Conservation (phyloP, 129 eudicot genomes). For the Saussurea involucrata region DNA sequence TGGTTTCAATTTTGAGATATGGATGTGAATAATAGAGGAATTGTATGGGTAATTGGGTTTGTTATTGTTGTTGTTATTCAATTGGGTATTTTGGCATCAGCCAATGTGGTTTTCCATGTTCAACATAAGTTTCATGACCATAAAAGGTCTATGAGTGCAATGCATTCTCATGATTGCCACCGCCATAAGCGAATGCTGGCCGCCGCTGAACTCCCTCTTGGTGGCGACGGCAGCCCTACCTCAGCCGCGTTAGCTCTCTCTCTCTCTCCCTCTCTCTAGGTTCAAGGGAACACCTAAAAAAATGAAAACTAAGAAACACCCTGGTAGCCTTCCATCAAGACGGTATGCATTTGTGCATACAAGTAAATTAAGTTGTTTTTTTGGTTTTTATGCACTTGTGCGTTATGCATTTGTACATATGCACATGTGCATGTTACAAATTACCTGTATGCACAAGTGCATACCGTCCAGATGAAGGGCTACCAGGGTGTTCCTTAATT, state of each 20-base stretch:
- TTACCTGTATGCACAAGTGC: too few relatives aligned
- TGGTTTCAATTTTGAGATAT: conserved; percentile 11
- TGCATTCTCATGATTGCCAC: conserved; percentile 41
- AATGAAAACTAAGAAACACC: too few relatives aligned
- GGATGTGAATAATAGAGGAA: conserved; percentile 28
- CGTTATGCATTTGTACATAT: too few relatives aligned
- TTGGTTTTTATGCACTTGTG: too few relatives aligned
- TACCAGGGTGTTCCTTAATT: too few relatives aligned
- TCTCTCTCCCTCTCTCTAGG: not conserved
- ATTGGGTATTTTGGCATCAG: conserved; percentile 20
- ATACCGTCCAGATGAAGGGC: too few relatives aligned
- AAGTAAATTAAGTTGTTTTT: too few relatives aligned
- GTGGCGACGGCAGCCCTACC: conserved; percentile 70
- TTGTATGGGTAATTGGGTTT: conserved; percentile 16
- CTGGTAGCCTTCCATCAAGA: too few relatives aligned
- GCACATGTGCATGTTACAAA: too few relatives aligned
- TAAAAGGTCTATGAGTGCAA: conserved; percentile 24
- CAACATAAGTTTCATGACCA: conserved; percentile 53
- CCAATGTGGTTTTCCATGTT: conserved; percentile 59
- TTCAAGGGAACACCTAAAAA: too few relatives aligned
- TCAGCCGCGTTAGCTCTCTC: conserved; percentile 54
- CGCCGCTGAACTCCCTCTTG: conserved; percentile 52
- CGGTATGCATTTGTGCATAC: too few relatives aligned
- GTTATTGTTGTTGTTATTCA: conserved; percentile 10
- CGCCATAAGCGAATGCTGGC: conserved; percentile 57